These are phyloP conservation scores for Pichia membranifaciens DNA, from an alignment of 805 yeast species.

Conservation along the genomic window DNA sequence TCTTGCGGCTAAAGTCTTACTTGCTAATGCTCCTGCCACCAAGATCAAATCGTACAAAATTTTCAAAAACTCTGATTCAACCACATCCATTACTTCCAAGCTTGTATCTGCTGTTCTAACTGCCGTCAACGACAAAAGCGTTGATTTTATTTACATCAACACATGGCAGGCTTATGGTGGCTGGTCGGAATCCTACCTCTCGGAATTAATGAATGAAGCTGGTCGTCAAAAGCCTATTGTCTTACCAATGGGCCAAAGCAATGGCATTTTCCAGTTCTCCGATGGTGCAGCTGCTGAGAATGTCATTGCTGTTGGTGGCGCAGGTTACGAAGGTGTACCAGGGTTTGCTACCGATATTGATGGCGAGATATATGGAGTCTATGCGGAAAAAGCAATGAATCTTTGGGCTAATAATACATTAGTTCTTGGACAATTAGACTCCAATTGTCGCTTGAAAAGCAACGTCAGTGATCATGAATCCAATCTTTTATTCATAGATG, in stretches of 20 bases:
- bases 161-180: slow-evolving; percentile 9
- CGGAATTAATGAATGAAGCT: slow-evolving; percentile 1
- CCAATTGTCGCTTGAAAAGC: background rate
- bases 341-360: slow-evolving; percentile 3
- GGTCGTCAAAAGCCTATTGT: slow-evolving; percentile 6
- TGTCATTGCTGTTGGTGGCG: slow-evolving; percentile 9
- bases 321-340: slow-evolving; percentile 6
- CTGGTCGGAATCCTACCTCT: slow-evolving; percentile 3
- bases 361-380: background rate
- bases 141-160: slow-evolving; percentile 10
- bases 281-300: slow-evolving; percentile 11
- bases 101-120: slow-evolving; percentile 2
- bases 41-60: slow-evolving; percentile 8
- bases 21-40: slow-evolving; percentile 3
- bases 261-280: slow-evolving; percentile 10
- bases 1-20: slow-evolving; percentile 7
- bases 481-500: slow-evolving; percentile 5
- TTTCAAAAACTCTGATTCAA: slow-evolving; percentile 2
- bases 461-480: background rate
- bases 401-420: background rate
- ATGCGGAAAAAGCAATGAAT: background rate
- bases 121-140: slow-evolving; percentile 4
- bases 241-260: slow-evolving; percentile 9
- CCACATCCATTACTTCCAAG: background rate
- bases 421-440: background rate